Evolutionary conservation across 2,329 filamentous ascomycete species (phyloP).

Genomic region (Fusarium incarnatum): DNA sequence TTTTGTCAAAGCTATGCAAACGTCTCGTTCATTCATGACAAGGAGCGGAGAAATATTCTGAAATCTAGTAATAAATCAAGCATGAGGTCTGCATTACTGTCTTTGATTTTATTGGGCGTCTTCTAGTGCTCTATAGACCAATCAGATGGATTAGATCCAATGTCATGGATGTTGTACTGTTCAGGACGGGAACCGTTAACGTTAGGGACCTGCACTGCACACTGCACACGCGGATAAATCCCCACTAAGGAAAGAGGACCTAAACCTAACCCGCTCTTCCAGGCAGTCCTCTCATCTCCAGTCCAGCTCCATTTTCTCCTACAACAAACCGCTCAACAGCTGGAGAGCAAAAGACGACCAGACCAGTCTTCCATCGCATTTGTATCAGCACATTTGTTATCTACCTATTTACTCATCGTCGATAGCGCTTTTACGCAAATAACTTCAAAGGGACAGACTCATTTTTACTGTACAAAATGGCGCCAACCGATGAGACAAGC

Average conservation of each 20-base stretch:
- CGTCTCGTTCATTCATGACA: background rate
- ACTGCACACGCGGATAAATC: background rate
- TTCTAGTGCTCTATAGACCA: background rate
- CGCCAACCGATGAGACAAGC: constrained; percentile 25
- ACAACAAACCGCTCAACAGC: constrained; percentile 18
- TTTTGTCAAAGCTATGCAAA: background rate
- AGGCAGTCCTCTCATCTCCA: constrained; percentile 4
- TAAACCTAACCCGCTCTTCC: constrained; percentile 1
- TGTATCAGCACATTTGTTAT: background rate
- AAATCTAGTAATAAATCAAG: background rate
- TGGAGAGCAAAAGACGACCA: background rate
- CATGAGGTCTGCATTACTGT: background rate
- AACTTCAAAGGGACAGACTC: background rate
- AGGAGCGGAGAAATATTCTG: background rate
- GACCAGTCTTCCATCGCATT: background rate
- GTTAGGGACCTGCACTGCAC: background rate
- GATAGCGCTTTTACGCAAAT: background rate
- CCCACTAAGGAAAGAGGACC: constrained; percentile 2
- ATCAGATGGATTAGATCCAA: background rate
- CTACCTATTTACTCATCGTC: background rate
- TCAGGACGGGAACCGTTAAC: background rate
- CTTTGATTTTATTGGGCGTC: background rate
- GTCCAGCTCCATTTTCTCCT: constrained; percentile 18
- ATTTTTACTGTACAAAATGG: constrained; percentile 14
- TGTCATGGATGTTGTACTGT: background rate